phyloP scores from a whole-genome alignment of 768 basidiomycete genomes.

The Boletus eberwhitei region DNA sequence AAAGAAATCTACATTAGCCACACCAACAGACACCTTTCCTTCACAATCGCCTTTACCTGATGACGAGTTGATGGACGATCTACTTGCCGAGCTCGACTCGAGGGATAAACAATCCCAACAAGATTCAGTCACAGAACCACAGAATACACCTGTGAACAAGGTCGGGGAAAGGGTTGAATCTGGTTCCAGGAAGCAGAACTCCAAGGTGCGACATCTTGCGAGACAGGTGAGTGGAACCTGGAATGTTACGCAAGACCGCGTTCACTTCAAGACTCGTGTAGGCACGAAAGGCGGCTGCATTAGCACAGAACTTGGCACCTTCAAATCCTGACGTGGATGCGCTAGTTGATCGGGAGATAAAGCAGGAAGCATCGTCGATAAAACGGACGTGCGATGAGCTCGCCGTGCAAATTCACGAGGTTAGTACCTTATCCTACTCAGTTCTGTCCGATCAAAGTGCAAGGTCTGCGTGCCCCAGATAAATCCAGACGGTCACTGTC shows the following conservation, averaged over 20 bases:
- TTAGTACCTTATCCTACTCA: conserved; percentile 26
- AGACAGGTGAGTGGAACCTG: conserved; percentile 54
- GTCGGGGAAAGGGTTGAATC: conserved; percentile 16
- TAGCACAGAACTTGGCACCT: conserved; percentile 50
- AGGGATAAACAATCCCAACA: conserved; percentile 48
- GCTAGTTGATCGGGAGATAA: conserved; percentile 58
- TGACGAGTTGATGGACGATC: conserved; percentile 68
- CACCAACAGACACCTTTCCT: conserved; percentile 17
- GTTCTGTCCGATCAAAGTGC: neutral
- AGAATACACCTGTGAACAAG: conserved; percentile 33
- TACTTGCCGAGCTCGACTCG: conserved; percentile 73
- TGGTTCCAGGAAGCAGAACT: conserved; percentile 45
- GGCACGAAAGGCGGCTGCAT: conserved; percentile 69
- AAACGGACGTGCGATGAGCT: conserved; percentile 60
- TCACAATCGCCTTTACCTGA: conserved; percentile 34
- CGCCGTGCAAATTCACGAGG: conserved; percentile 66
- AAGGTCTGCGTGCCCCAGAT: conserved; percentile 50
- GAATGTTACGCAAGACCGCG: neutral
- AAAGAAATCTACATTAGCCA: conserved; percentile 42
- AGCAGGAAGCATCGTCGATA: conserved; percentile 66
- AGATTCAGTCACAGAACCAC: conserved; percentile 46
- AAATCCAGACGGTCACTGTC: conserved; percentile 93
- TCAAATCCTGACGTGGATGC: conserved; percentile 60
- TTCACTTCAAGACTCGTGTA: conserved; percentile 28
- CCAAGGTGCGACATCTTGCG: conserved; percentile 64